Base-by-base conservation (phyloP, 495 filamentous ascomycete genomes). In the Clohesyomyces aquaticus region DNA sequence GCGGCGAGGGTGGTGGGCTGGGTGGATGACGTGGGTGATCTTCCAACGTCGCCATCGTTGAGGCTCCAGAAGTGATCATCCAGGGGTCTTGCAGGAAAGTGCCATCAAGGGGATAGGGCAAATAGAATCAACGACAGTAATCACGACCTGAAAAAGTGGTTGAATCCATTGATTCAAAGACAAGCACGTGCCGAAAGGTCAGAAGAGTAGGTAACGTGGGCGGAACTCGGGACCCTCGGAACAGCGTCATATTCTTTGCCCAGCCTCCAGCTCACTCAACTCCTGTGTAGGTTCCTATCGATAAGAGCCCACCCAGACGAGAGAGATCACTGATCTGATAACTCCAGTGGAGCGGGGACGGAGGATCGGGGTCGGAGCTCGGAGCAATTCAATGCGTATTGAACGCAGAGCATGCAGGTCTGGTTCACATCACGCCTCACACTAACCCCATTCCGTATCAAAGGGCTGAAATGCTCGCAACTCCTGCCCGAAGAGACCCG, bases 1-100 rank as follows among this genome's bases (percentile, higher is more conserved):
- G 62, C 49, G 63, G 67, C 6, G 62, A 70, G 45, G 62, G 57
- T 1, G 62, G 67, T 9, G 67, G 67, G 46, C 53, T 63, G 19
- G 67, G 62, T 19, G 59, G 62, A 22, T 61, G 45, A 18, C 29
- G 42, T 8, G 28, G n/a, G n/a, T 55, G 51, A 11, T 29, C 27
- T 3, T 55, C 16, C 19, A 12, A n/a, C 19, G 49, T 29, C 4
- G 23, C 49, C 49, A 28, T 27, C 35, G 9, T n/a, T 41, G 9
- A 9, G 9, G 35, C n/a, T n/a, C n/a, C n/a, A n/a, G n/a, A n/a
- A n/a, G n/a, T n/a, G n/a, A n/a, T n/a, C n/a, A n/a, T n/a, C n/a
- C n/a, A n/a, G n/a, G n/a, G n/a, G n/a, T n/a, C n/a, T n/a, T n/a
- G n/a, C n/a, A n/a, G n/a, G n/a, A n/a, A n/a, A n/a, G n/a, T n/a